Conservation (phyloP, 495 filamentous ascomycete genomes). For the Trichocladium uniseriatum region DNA sequence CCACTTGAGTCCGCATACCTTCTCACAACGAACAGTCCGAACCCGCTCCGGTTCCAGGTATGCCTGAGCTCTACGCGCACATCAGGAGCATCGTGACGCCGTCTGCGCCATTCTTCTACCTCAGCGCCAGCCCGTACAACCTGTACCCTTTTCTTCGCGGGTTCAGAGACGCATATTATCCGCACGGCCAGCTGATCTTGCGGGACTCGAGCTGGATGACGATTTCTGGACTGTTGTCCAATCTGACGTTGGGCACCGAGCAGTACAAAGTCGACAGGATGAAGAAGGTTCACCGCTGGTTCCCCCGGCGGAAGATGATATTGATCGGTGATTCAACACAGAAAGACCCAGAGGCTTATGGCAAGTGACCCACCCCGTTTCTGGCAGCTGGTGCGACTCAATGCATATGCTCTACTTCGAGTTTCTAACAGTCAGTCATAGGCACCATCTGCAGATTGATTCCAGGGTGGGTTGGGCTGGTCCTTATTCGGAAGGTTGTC, state of each 20-base stretch:
- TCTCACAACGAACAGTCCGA: constrained; percentile 23
- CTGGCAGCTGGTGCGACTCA: too few relatives aligned
- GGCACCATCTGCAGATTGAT: constrained; percentile 36
- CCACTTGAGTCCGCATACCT: not conserved
- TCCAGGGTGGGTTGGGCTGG: constrained; percentile 65
- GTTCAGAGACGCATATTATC: constrained; percentile 63
- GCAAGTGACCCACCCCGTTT: constrained; percentile 33
- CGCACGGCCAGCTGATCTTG: constrained; percentile 69
- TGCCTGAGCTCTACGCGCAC: constrained; percentile 72
- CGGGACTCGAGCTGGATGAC: constrained; percentile 86
- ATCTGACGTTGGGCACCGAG: constrained; percentile 71
- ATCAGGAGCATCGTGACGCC: constrained; percentile 46
- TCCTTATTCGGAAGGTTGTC: constrained; percentile 75
- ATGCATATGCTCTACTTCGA: too few relatives aligned
- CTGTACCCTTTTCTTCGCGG: constrained; percentile 77
- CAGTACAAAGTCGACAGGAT: constrained; percentile 82
- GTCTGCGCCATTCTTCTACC: constrained; percentile 76
- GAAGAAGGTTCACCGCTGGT: constrained; percentile 61
- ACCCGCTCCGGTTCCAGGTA: constrained; percentile 60
- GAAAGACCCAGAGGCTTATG: constrained; percentile 85
- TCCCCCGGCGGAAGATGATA: constrained; percentile 71
- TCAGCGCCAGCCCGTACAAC: constrained; percentile 91
- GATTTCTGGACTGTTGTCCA: constrained; percentile 65
- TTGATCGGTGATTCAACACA: constrained; percentile 88
- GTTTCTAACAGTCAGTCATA: constrained; percentile 4